Evolutionary conservation across 345 rosid genomes (phyloP).

Genomic region (Stellera chamaejasme): DNA sequence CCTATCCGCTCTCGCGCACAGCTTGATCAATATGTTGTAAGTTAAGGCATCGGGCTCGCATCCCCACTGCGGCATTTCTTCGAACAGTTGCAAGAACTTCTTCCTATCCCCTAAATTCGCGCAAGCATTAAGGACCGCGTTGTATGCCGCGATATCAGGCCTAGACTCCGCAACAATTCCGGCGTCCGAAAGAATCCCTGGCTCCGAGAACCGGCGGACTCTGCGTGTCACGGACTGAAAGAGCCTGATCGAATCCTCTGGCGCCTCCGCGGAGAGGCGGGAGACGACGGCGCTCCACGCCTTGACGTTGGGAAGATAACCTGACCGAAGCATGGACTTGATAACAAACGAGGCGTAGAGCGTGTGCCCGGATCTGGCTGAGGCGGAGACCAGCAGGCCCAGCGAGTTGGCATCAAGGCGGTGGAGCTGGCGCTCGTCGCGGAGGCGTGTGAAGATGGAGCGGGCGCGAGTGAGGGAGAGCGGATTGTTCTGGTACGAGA

Average conservation of each 20-base stretch:
- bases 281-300: conserved; percentile 87
- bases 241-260: conserved; percentile 48
- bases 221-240: conserved; percentile 46
- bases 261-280: conserved; percentile 66
- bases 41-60: conserved; percentile 68
- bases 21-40: conserved; percentile 75
- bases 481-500: conserved; percentile 52
- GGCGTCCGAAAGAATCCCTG: conserved; percentile 23
- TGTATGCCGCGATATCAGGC: conserved; percentile 82
- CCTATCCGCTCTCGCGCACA: conserved; percentile 66
- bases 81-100: conserved; percentile 54
- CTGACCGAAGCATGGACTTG: conserved; percentile 88
- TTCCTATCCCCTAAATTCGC: conserved; percentile 63
- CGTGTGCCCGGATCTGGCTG: conserved; percentile 67
- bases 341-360: conserved; percentile 64
- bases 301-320: conserved; percentile 85
- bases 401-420: conserved; percentile 90
- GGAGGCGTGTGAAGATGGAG: conserved; percentile 90
- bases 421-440: conserved; percentile 72
- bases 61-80: conserved; percentile 55
- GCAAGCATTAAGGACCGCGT: conserved; percentile 79
- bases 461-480: conserved; percentile 68
- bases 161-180: conserved; percentile 23
- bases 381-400: conserved; percentile 76
- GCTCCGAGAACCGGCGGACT: conserved; percentile 39